Evolutionary conservation across 441 rosid species (phyloP), one percentile per base, ranked within the genome.

Genomic region (Populus hybrid): DNA sequence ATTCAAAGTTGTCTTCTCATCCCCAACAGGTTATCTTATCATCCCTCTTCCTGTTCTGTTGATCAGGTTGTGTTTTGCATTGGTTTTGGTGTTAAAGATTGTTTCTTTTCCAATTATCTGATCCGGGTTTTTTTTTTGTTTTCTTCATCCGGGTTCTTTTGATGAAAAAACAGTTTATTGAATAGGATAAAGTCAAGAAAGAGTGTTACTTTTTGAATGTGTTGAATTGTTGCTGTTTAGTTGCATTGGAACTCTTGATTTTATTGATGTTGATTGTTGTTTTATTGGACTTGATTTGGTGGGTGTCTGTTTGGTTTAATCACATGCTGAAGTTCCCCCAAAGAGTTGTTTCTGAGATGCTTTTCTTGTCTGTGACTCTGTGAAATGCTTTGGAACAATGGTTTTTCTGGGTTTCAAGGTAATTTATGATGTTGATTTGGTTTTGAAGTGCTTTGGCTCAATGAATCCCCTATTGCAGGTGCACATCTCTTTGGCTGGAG

Each of bases 401-500:
- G 28, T 63, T 63, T 63, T 10, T 21, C 24, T 63, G 66, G 66
- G 14, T 9, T 63, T 63, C 66, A 21, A 30, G 0, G 20, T 50
- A 14, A 42, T 50, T 66, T 42, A 24, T 8, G 64, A 8, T 2
- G 4, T 23, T 36, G 28, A 61, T 21, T 64, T 74, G 28, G 64
- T 26, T 23, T 20, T 66, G 69, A 75, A 16, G 23, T 23, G 28
- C 21, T 70, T 53, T 30, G 30, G 0, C 38, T 21, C 11, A 9
- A 59, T 21, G 46, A 20, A 76, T 76, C 7, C 7, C 46, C 70
- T 64, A 4, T 35, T 84, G 80, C 80, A 96, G 99, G 95, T 96
- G 76, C 99, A 96, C 75, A 82, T 91, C 79, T 96, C 99, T 70
- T 84, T 94, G 83, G 99, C 99, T 38, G 97, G 97, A 82, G 92